These are phyloP conservation scores for Neltuma alba DNA, from an alignment of 306 rosid genomes.

Conservation along the genomic window DNA sequence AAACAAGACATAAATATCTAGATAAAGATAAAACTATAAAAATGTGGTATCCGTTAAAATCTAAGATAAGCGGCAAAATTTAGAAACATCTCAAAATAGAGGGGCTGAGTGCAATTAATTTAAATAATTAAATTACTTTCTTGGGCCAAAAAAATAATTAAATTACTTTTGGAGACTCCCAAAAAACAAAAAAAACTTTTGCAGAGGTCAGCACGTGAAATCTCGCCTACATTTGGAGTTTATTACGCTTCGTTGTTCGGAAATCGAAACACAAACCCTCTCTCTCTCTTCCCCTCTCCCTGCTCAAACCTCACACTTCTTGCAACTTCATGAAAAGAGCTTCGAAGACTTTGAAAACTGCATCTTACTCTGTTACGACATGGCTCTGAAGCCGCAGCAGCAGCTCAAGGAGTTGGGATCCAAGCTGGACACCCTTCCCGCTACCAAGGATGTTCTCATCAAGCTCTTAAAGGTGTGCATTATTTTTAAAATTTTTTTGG, in stretches of 20 bases:
- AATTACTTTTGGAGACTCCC: not conserved
- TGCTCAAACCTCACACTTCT: conserved; percentile 12
- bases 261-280: conserved; percentile 43
- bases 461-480: conserved; percentile 81
- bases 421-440: conserved; percentile 72
- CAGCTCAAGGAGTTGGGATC: conserved; percentile 98
- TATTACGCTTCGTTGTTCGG: conserved; percentile 53
- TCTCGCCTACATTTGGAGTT: conserved; percentile 25
- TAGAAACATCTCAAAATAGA: not conserved
- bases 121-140: not conserved
- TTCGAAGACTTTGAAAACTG: conserved; percentile 38
- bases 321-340: conserved; percentile 49
- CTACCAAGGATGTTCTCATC: conserved; percentile 83
- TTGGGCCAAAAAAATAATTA: no score
- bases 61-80: no score
- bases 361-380: conserved; percentile 40
- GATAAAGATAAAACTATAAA: no score
- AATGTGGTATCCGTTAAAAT: no score
- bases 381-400: conserved; percentile 70
- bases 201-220: conserved; percentile 1
- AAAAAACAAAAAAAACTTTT: not conserved
- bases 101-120: not conserved
- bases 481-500: conserved; percentile 38
- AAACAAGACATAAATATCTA: not conserved
- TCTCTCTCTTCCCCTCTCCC: not conserved